These are phyloP conservation scores for Aphanomyces stellatus DNA, from an alignment of 352 stramenopile species.

Conservation along the genomic window DNA sequence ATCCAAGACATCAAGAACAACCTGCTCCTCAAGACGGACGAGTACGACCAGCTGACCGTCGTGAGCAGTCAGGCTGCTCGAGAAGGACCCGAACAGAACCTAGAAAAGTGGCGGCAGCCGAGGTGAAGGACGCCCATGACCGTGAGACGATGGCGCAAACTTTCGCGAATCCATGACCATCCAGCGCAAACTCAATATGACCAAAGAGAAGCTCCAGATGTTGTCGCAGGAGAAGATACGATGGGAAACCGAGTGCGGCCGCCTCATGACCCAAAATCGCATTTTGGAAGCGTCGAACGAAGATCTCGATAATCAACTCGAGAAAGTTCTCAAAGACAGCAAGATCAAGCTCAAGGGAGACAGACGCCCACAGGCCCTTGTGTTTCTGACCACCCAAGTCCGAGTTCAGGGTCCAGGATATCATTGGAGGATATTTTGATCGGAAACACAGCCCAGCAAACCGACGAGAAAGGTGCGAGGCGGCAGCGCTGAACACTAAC, in stretches of 20 bases:
- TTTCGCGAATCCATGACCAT: not conserved
- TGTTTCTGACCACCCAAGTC: too few relatives aligned
- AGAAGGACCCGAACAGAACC: conserved; percentile 6
- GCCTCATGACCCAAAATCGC: conserved; percentile 66
- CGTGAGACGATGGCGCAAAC: not conserved
- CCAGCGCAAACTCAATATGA: conserved; percentile 5
- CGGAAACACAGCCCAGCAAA: too few relatives aligned
- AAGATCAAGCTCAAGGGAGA: too few relatives aligned
- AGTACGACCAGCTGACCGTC: conserved; percentile 9
- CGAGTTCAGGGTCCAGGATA: too few relatives aligned
- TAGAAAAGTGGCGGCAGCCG: conserved; percentile 6
- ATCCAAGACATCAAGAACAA: conserved; percentile 5
- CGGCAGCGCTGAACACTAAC: too few relatives aligned
- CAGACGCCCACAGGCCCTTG: too few relatives aligned
- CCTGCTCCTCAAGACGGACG: conserved; percentile 18
- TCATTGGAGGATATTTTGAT: too few relatives aligned
- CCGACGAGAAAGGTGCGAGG: too few relatives aligned
- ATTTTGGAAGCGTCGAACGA: conserved; percentile 68
- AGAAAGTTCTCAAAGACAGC: conserved; percentile 80
- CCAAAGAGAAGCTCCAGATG: conserved; percentile 4
- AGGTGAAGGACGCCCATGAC: not conserved
- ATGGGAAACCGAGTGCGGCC: conserved; percentile 41
- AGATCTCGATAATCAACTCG: conserved; percentile 70
- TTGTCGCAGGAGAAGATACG: not conserved
- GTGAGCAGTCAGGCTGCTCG: not conserved